Conservation (phyloP, 495 filamentous ascomycete genomes). For the Lophium mytilinum region DNA sequence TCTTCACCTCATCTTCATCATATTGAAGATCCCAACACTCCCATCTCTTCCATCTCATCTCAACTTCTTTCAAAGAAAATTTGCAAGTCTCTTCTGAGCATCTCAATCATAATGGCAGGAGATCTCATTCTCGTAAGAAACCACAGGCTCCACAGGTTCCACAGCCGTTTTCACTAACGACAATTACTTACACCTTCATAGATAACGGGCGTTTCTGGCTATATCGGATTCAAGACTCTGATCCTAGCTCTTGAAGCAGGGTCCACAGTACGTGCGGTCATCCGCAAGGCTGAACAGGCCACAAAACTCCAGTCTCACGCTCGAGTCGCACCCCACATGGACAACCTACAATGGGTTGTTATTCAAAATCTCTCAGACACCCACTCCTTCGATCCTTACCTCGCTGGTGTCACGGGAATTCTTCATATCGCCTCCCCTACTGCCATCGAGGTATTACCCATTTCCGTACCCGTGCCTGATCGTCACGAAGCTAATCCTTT, state of each 20-base stretch:
- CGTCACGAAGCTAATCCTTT: constrained; percentile 10
- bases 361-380: background rate
- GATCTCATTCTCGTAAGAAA: background rate
- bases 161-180: background rate
- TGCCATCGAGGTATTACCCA: constrained; percentile 8
- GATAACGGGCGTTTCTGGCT: constrained; percentile 3
- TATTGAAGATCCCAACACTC: no score
- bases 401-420: constrained; percentile 11
- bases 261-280: background rate
- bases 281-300: constrained; percentile 3
- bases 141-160: background rate
- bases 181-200: constrained; percentile 1
- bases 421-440: constrained; percentile 8
- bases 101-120: constrained; percentile 1
- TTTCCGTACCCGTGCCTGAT: constrained; percentile 1
- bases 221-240: constrained; percentile 5
- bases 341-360: background rate
- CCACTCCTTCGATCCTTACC: constrained; percentile 11
- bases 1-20: background rate
- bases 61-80: no score
- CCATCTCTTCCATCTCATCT: no score
- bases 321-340: background rate
- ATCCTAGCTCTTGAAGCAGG: constrained; percentile 1
- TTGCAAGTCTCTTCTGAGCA: background rate
- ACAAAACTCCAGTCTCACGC: background rate